phyloP scores from a whole-genome alignment of 768 basidiomycete species.

The Tulasnella sp. region DNA sequence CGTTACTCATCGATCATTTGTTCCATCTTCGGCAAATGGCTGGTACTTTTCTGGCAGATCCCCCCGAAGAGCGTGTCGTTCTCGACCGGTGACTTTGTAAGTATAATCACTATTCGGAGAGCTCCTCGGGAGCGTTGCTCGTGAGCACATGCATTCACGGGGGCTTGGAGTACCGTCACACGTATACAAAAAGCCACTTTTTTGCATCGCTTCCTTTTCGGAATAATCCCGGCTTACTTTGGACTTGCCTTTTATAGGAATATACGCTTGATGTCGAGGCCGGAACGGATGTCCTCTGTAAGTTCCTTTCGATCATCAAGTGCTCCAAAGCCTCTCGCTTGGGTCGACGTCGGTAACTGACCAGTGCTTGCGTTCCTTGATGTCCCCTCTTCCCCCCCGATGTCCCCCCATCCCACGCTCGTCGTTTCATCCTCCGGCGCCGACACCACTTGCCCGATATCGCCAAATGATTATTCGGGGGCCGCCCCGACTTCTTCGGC shows the following conservation, averaged over 20 bases:
- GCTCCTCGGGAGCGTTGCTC: not conserved
- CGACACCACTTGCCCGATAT: not conserved
- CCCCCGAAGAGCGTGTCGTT: conserved; percentile 4
- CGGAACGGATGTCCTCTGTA: not conserved
- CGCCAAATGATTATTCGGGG: conserved; percentile 1
- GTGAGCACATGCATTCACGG: not conserved
- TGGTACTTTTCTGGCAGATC: not conserved
- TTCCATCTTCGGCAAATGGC: conserved; percentile 2
- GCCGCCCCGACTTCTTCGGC: not conserved
- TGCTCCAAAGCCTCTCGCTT: not conserved
- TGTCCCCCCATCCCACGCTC: not conserved
- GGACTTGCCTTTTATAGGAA: not conserved
- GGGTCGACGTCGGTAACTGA: not conserved
- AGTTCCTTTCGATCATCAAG: not conserved
- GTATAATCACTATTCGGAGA: conserved; percentile 11
- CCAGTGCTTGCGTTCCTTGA: not conserved
- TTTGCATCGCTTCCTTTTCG: not conserved
- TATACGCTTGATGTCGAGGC: not conserved
- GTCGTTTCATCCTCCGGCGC: not conserved
- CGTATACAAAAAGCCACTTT: not conserved
- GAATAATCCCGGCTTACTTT: not conserved
- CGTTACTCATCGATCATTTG: not conserved
- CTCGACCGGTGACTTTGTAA: conserved; percentile 2
- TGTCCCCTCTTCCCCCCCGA: not conserved
- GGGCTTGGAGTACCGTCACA: conserved; percentile 3